These are phyloP conservation scores for Amanita pseudoporphyria DNA, from an alignment of 768 basidiomycete genomes.

Conservation along the genomic window DNA sequence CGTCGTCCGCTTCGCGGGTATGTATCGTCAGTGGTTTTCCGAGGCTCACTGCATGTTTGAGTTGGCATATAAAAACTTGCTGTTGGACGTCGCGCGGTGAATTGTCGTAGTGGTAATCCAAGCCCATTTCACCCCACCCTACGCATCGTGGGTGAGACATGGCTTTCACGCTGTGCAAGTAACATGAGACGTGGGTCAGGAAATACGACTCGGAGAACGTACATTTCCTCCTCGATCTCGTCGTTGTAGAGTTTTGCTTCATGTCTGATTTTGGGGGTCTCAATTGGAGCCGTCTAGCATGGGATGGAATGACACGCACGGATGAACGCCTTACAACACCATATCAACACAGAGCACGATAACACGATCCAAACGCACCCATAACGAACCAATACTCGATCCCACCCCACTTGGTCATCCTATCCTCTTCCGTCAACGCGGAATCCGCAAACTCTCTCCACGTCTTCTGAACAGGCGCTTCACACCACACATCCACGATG, in stretches of 20 bases:
- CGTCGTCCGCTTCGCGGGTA: constrained; percentile 78
- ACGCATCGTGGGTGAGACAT: constrained; percentile 78
- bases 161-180: constrained; percentile 48
- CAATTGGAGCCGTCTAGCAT: neutral
- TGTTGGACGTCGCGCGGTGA: constrained; percentile 65
- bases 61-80: constrained; percentile 56
- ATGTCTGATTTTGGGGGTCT: too few species aligned
- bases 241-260: constrained; percentile 64
- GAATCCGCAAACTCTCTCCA: constrained; percentile 75
- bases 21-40: constrained; percentile 80
- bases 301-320: constrained; percentile 26
- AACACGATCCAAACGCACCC: constrained; percentile 32
- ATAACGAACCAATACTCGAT: constrained; percentile 79
- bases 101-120: constrained; percentile 79
- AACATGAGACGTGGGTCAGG: neutral
- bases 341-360: constrained; percentile 2
- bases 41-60: constrained; percentile 55
- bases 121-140: constrained; percentile 83
- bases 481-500: constrained; percentile 86
- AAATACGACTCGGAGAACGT: constrained; percentile 14
- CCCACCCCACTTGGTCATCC: constrained; percentile 49
- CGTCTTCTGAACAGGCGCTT: constrained; percentile 51
- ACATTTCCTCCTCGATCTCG: constrained; percentile 62
- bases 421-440: constrained; percentile 40
- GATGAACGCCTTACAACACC: constrained; percentile 49